Evolutionary conservation across 2,329 filamentous ascomycete species (phyloP).

Genomic region (Chalara sp.): DNA sequence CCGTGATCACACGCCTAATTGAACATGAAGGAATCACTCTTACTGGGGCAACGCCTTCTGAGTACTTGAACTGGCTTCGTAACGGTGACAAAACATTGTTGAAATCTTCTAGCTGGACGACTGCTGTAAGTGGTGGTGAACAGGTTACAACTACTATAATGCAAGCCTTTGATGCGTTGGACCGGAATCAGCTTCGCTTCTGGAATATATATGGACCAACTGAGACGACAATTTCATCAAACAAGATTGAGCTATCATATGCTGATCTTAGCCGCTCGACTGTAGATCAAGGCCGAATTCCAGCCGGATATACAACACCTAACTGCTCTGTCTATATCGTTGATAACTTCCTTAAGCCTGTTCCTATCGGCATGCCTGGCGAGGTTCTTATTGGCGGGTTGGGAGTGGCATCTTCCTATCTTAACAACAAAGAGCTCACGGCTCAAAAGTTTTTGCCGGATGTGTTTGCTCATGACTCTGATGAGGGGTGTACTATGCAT

Average conservation of each 20-base stretch:
- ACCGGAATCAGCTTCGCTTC: too few species aligned
- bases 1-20: too few species aligned
- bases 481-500: neutral
- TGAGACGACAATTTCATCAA: neutral
- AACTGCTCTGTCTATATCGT: conserved; percentile 29
- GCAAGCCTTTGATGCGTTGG: too few species aligned
- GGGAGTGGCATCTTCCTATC: conserved; percentile 2
- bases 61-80: too few species aligned
- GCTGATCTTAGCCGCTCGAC: too few species aligned
- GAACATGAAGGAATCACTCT: too few species aligned
- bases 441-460: conserved; percentile 5
- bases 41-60: too few species aligned
- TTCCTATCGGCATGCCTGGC: conserved; percentile 34
- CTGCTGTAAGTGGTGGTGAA: too few species aligned
- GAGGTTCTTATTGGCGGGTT: conserved; percentile 33
- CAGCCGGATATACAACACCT: conserved; percentile 4
- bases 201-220: too few species aligned
- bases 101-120: too few species aligned
- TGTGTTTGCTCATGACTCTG: neutral
- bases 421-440: conserved; percentile 17
- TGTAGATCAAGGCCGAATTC: conserved; percentile 10
- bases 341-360: conserved; percentile 27
- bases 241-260: neutral
- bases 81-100: too few species aligned
- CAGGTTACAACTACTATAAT: too few species aligned